Percentiles rank a stretch among this genome's conserved stretches.
Evolutionary conservation across 805 yeast genomes (phyloP).

Genomic region (Kodamaea fukazawae): DNA sequence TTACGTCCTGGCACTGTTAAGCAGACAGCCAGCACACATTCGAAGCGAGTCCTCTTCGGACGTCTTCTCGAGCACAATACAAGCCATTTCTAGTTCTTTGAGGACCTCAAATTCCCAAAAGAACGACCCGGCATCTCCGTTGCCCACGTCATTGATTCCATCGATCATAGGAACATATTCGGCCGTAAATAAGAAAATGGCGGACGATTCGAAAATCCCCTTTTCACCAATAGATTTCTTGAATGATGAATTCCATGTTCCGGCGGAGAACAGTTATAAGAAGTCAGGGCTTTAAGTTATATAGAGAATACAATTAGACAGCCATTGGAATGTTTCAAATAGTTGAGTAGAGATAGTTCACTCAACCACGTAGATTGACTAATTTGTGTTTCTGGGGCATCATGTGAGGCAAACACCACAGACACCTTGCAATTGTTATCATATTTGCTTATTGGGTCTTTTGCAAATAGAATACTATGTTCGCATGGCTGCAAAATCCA

Average conservation of each 20-base stretch:
- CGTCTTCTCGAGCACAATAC: constrained; percentile 1
- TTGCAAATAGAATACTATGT: too few species aligned
- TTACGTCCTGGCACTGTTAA: constrained; percentile 7
- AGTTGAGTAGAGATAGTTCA: too few species aligned
- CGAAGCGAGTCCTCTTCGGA: constrained; percentile 4
- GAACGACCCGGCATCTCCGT: constrained; percentile 15
- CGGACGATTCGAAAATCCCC: constrained; percentile 34
- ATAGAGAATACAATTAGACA: not conserved
- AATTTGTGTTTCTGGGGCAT: too few species aligned
- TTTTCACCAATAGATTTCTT: constrained; percentile 43
- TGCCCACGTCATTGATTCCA: constrained; percentile 37
- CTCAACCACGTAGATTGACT: too few species aligned
- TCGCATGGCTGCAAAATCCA: too few species aligned
- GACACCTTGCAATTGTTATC: too few species aligned
- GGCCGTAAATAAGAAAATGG: constrained; percentile 34
- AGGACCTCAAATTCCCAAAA: constrained; percentile 5
- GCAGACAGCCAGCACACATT: constrained; percentile 1
- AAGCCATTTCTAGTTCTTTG: constrained; percentile 14
- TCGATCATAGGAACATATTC: constrained; percentile 40
- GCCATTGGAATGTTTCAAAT: not conserved
- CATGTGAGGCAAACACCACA: too few species aligned
- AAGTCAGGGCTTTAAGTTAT: not conserved
- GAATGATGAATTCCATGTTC: constrained; percentile 25
- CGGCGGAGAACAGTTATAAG: constrained; percentile 11
- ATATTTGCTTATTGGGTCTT: too few species aligned